Evolutionary conservation across 805 yeast species (phyloP), one percentile per base, ranked within the genome.

Genomic region (Scheffersomyces amazonensis): DNA sequence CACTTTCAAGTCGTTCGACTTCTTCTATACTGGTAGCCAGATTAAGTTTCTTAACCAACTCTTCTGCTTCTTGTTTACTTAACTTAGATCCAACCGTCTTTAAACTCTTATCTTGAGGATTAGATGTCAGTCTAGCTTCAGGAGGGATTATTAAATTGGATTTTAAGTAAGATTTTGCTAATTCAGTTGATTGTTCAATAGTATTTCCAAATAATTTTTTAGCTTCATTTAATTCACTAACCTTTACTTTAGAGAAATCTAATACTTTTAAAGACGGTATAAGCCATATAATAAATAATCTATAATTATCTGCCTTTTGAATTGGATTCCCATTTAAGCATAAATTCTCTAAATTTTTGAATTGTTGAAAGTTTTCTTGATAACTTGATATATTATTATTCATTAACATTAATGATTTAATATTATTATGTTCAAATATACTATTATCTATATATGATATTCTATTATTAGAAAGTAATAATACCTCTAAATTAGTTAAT

Each of bases 1-100:
- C 66, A 19, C 60, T 64, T 54, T 87, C 95, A 17, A 89, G 75
- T 35, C 77, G 64, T 41, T 81, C 85, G 5, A 89, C 85, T 45
- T 90, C 96, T 5, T 75, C 85, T 40, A 90, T 54, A 36, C 81
- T 78, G 3, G 79, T 71, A 1, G 96, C 95, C 22, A 62, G 65
- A 36, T 71, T 69, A 39, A 90, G 64, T 44, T 78, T 73, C 30
- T 66, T 53, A 44, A 80, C 69, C 34, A 90, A 59, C 32, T 62
- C 60, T 11, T 59, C 57, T 40, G 69, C 73, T 27, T 82, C 88
- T 24, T 73, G 78, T 0, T 68, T 74, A 1, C 81, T 66, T 48
- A 87, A 65, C 42, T 71, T 77, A 18, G 61, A 54, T 13, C 71
- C 66, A 0, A 66, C 66, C 15, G 47, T 48, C 24, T 58, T 54